Evolutionary conservation across 1,284 basidiomycete species (phyloP).

Genomic region (Cronartium ribicola): DNA sequence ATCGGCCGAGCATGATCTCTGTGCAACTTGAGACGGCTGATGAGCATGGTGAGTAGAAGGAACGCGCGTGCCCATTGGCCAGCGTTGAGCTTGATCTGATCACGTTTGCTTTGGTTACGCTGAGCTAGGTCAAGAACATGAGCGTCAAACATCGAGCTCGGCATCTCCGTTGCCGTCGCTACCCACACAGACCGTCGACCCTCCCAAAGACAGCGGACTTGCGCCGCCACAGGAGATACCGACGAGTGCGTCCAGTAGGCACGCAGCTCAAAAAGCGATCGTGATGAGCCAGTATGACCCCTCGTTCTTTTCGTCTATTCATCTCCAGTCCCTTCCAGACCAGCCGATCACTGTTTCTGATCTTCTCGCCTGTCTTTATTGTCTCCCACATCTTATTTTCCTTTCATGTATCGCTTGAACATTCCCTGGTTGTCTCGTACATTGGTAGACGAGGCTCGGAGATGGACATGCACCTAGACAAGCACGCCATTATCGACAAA

Average conservation of each 20-base stretch:
- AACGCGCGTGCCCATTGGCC: no score
- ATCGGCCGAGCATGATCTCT: no score
- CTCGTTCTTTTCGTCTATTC: background rate
- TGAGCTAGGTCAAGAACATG: no score
- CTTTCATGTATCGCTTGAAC: background rate
- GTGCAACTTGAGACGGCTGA: no score
- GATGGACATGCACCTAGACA: slow-evolving; percentile 47
- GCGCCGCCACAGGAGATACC: background rate
- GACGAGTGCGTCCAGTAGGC: background rate
- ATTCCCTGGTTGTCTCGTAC: no score
- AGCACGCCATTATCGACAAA: slow-evolving; percentile 49
- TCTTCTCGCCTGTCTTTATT: background rate
- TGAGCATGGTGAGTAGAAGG: no score
- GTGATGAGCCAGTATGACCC: slow-evolving; percentile 24
- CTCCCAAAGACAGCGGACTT: background rate
- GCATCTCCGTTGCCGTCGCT: background rate
- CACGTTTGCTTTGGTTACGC: no score
- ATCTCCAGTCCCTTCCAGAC: background rate
- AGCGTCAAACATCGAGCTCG: no score
- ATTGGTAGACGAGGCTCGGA: slow-evolving; percentile 28
- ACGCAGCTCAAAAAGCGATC: slow-evolving; percentile 38
- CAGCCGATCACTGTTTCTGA: background rate
- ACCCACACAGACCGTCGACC: background rate
- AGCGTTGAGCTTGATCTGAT: no score
- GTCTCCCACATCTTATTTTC: background rate